phyloP scores from a whole-genome alignment of 257 asterid species.

The Solanum megistacrolobum region DNA sequence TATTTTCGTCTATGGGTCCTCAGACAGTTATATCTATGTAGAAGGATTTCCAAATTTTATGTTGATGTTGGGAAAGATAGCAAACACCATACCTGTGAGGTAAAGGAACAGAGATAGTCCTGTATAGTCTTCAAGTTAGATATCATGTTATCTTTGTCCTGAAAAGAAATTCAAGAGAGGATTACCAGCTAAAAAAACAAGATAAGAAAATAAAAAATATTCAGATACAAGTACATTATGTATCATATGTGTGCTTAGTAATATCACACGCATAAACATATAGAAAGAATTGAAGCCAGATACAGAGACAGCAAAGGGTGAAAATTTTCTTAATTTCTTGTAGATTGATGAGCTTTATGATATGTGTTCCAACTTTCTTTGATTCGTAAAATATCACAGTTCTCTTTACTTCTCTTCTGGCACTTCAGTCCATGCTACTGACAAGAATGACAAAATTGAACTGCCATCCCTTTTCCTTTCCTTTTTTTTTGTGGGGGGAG shows the following conservation, averaged over 20 bases:
- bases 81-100: slow-evolving; percentile 53
- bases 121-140: slow-evolving; percentile 83
- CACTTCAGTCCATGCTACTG: neutral
- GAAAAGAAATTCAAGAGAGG: slow-evolving; percentile 17
- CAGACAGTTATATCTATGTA: neutral
- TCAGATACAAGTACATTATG: neutral
- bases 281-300: neutral
- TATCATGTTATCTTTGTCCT: slow-evolving; percentile 79
- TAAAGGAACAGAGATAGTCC: slow-evolving; percentile 88
- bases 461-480: neutral
- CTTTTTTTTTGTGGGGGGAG: neutral
- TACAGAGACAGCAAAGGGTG: neutral
- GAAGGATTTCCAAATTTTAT: neutral
- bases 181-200: neutral
- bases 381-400: neutral
- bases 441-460: neutral
- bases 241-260: slow-evolving; percentile 1
- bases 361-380: neutral
- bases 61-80: neutral
- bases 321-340: neutral
- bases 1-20: neutral
- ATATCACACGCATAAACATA: neutral
- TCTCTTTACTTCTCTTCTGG: neutral
- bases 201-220: neutral
- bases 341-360: neutral